These are phyloP conservation scores for Hibiscus mutabilis DNA, from an alignment of 345 rosid species.

Conservation along the genomic window DNA sequence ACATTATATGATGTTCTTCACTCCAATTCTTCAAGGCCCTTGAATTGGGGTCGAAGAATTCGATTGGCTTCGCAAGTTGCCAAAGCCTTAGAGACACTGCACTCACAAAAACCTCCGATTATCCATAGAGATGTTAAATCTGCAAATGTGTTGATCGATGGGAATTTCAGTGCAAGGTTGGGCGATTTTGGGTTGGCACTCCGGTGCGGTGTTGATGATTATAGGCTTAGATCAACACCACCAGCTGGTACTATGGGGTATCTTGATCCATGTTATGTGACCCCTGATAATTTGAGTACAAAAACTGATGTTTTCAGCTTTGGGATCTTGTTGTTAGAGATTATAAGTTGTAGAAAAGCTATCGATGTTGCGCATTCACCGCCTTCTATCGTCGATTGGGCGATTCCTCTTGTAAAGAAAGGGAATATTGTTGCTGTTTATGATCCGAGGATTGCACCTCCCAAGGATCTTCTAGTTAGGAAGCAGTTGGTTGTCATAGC, in stretches of 20 bases:
- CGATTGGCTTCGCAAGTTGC: conserved; percentile 79
- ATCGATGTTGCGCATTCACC: conserved; percentile 90
- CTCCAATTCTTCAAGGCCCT: conserved; percentile 43
- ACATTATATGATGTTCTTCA: conserved; percentile 88
- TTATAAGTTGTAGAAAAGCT: conserved; percentile 88
- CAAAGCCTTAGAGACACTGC: conserved; percentile 67
- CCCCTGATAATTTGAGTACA: conserved; percentile 87
- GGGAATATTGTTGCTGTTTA: conserved; percentile 74
- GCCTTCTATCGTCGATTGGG: conserved; percentile 92
- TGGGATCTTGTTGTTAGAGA: conserved; percentile 92
- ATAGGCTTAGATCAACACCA: conserved; percentile 74
- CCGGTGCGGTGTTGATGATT: conserved; percentile 72
- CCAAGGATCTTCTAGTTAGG: conserved; percentile 60
- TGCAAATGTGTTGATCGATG: conserved; percentile 88
- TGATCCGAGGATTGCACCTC: conserved; percentile 65
- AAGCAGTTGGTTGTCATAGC: conserved; percentile 82
- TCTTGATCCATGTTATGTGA: conserved; percentile 90
- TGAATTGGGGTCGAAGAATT: conserved; percentile 78
- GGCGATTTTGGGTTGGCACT: conserved; percentile 98
- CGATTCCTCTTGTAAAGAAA: conserved; percentile 81
- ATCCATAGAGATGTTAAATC: conserved; percentile 94
- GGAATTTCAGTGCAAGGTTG: conserved; percentile 76
- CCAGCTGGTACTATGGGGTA: conserved; percentile 99
- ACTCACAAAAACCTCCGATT: conserved; percentile 69
- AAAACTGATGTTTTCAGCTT: conserved; percentile 96